Percentiles rank a stretch among this genome's conserved stretches.
phyloP scores from a whole-genome alignment of 225 moss, liverwort and hornwort species.

The Takakia lepidozioides region DNA sequence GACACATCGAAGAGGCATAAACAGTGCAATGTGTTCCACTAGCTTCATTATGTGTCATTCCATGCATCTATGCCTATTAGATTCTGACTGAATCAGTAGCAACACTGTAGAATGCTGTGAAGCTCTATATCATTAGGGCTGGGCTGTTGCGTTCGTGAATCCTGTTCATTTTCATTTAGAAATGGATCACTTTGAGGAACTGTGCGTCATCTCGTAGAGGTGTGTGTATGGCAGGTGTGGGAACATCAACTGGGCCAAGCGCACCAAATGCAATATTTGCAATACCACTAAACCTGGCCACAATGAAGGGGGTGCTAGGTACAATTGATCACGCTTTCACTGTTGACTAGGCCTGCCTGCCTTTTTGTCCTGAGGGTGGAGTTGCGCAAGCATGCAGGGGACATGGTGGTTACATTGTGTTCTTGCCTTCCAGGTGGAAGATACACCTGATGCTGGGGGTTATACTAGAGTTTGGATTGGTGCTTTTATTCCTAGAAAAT shows the following conservation, averaged over 20 bases:
- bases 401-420: background rate
- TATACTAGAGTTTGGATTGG: background rate
- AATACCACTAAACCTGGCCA: constrained; percentile 77
- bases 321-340: background rate
- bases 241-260: constrained; percentile 91
- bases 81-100: no score
- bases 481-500: background rate
- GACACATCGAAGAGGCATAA: no score
- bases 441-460: background rate
- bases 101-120: no score
- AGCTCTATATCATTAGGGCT: no score
- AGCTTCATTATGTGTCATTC: no score
- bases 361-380: background rate
- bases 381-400: no score
- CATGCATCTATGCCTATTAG: no score
- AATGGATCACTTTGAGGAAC: no score
- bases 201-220: no score
- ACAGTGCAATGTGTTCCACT: no score
- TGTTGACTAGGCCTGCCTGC: background rate
- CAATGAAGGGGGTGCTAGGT: constrained; percentile 88
- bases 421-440: background rate
- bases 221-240: constrained; percentile 54
- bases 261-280: constrained; percentile 83
- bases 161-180: no score
- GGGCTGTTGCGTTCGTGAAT: no score